Base-by-base conservation (phyloP, 352 stramenopile genomes). In the Sclerospora graminicola region DNA sequence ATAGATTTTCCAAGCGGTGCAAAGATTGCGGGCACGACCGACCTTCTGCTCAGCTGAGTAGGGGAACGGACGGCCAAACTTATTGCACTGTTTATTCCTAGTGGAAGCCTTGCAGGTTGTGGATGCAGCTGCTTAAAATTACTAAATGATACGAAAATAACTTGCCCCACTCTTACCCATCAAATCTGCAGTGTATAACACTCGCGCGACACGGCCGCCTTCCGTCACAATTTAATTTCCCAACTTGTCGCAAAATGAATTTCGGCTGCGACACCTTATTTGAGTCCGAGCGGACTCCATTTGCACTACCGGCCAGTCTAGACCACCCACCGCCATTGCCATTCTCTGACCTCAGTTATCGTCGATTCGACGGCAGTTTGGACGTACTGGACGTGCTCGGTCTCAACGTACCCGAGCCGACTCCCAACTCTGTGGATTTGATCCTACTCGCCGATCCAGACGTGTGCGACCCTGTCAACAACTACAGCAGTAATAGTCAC, bases 271-370 rank as follows among this genome's bases (percentile, higher is more conserved):
- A 34, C 20, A 36, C 48, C 28, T 7, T 63, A 20, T 51, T 56
- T 28, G 40, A 55, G 44, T 16, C 46, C 31, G 45, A 63, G 45
- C 23, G 36, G 14, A n/a, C 35, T 13, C 49, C 55, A 19, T 59
- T 60, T 38, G 44, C 20, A 29, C 50, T 60, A 19, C 48, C 54
- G 2, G 29, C 43, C 4, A 19, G 48, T 14, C 35, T 63, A 13
- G 54, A 63, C 39, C 39, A 39, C 21, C 40, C 48, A 2, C 54
- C 40, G 18, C 40, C 23, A 13, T 23, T 19, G 11, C 10, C 47
- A 28, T 26, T 24, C 42, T 37, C 53, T 11, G 52, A 51, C 15
- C 27, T 46, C 18, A 42, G 56, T 30, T 44, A 9, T 13, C 28
- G 19, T 23, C 28, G 28, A 15, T n/a, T 58, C 23, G 45, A 63